Conservation (phyloP, 2,329 filamentous ascomycete genomes). For the Trichophyton benhamiae region DNA sequence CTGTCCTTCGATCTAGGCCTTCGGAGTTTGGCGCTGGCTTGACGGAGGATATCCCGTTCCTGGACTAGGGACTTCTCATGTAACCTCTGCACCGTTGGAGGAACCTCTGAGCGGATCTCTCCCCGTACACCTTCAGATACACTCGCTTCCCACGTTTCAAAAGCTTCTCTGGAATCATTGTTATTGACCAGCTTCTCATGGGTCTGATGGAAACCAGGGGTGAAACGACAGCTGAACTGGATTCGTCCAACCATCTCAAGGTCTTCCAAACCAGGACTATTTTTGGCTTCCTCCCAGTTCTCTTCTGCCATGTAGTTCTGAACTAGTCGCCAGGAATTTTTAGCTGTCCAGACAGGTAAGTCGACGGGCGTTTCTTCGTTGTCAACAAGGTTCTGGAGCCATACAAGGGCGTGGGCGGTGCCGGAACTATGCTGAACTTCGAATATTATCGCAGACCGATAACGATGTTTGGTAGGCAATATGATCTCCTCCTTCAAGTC, state of each 20-base stretch:
- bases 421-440: constrained; percentile 69
- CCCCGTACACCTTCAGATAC: constrained; percentile 71
- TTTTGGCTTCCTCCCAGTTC: constrained; percentile 47
- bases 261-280: constrained; percentile 59
- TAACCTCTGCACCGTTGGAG: constrained; percentile 57
- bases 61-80: constrained; percentile 72
- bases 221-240: constrained; percentile 69
- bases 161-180: constrained; percentile 83
- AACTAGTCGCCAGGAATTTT: constrained; percentile 60
- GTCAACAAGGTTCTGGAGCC: constrained; percentile 76
- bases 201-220: constrained; percentile 76
- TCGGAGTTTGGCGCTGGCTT: constrained; percentile 54
- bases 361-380: constrained; percentile 66
- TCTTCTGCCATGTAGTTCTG: constrained; percentile 86
- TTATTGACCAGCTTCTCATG: constrained; percentile 74
- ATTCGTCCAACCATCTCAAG: constrained; percentile 71
- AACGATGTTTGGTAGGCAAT: constrained; percentile 79
- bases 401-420: constrained; percentile 66
- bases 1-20: constrained; percentile 65
- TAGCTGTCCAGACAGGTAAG: constrained; percentile 81
- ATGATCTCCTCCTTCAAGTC: constrained; percentile 47
- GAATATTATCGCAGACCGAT: constrained; percentile 78
- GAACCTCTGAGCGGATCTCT: constrained; percentile 60
- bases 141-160: constrained; percentile 89
- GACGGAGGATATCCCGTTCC: constrained; percentile 67